A percentile compares a stretch with the other conserved stretches of the same genome.
Evolutionary conservation across 2,329 filamentous ascomycete genomes (phyloP).

Genomic region (Dactylellina drechsleri): DNA sequence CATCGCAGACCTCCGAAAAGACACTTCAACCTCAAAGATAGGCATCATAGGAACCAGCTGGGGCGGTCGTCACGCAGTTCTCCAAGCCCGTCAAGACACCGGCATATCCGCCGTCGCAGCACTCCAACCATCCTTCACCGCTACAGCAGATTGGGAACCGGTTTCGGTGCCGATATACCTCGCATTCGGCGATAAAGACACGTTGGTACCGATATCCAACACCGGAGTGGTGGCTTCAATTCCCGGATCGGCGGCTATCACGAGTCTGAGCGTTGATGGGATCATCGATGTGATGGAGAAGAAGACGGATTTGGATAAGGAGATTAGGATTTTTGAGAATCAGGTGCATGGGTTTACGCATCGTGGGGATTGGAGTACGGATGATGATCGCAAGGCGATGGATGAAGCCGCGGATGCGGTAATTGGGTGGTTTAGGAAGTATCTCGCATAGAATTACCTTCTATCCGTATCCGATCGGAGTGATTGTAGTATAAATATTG

Average conservation of each 20-base stretch:
- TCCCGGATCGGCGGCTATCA: constrained; percentile 7
- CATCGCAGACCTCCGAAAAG: constrained; percentile 30
- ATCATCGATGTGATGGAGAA: constrained; percentile 46
- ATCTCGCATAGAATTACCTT: constrained; percentile 11
- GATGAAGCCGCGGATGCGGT: constrained; percentile 44
- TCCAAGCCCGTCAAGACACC: constrained; percentile 33
- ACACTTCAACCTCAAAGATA: constrained; percentile 35
- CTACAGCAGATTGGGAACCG: constrained; percentile 24
- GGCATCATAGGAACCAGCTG: constrained; percentile 47
- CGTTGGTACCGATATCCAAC: constrained; percentile 29
- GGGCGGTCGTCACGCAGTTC: constrained; percentile 49
- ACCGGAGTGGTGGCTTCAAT: constrained; percentile 4
- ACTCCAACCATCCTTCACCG: constrained; percentile 41
- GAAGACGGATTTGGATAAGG: constrained; percentile 33
- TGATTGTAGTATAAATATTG: not conserved
- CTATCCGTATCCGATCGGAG: not conserved
- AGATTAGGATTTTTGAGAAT: constrained; percentile 43
- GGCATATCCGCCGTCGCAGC: constrained; percentile 40
- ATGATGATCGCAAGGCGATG: constrained; percentile 41
- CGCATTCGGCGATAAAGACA: constrained; percentile 42
- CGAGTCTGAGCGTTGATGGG: constrained; percentile 28
- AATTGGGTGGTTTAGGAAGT: constrained; percentile 45
- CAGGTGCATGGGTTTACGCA: constrained; percentile 53
- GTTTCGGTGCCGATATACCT: constrained; percentile 40
- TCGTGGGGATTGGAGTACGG: constrained; percentile 46